phyloP scores from a whole-genome alignment of 2,329 filamentous ascomycete genomes.

The Teratosphaeria gauchensis region DNA sequence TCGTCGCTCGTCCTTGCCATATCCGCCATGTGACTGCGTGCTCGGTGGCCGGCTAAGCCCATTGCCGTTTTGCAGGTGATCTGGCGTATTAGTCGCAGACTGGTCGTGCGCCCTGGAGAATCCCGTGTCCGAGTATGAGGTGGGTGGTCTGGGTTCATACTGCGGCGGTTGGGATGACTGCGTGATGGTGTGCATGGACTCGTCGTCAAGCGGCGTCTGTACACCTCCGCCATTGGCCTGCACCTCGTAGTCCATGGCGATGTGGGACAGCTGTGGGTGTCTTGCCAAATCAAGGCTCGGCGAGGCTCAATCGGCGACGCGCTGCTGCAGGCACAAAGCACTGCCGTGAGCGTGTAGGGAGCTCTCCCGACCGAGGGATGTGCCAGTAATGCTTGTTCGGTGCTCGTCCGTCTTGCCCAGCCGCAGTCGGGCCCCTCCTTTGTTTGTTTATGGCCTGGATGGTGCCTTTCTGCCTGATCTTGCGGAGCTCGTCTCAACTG shows the following conservation, averaged over 20 bases:
- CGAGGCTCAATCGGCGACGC: not conserved
- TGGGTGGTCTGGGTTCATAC: conserved; percentile 39
- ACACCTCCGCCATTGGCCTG: conserved; percentile 7
- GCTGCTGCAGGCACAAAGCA: not conserved
- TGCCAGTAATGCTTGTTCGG: not conserved
- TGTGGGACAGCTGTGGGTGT: not conserved
- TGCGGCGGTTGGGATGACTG: conserved; percentile 24
- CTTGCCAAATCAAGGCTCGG: not conserved
- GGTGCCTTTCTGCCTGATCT: not conserved
- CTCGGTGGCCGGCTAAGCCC: conserved; percentile 23
- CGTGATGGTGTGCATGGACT: conserved; percentile 40
- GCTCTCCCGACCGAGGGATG: not conserved
- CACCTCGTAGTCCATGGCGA: conserved; percentile 12
- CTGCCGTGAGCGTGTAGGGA: not conserved
- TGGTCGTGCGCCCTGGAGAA: conserved; percentile 36
- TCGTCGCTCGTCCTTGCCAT: conserved; percentile 23
- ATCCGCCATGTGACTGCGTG: conserved; percentile 21
- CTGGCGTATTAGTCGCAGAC: conserved; percentile 32
- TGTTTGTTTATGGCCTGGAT: not conserved
- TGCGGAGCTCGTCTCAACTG: not conserved
- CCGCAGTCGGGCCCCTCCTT: not conserved
- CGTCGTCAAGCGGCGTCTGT: conserved; percentile 33
- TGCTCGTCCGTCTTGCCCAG: not conserved
- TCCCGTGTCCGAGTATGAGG: conserved; percentile 44
- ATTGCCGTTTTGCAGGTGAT: conserved; percentile 23